Conservation (phyloP, 345 rosid genomes). For the Hibiscus trionum region DNA sequence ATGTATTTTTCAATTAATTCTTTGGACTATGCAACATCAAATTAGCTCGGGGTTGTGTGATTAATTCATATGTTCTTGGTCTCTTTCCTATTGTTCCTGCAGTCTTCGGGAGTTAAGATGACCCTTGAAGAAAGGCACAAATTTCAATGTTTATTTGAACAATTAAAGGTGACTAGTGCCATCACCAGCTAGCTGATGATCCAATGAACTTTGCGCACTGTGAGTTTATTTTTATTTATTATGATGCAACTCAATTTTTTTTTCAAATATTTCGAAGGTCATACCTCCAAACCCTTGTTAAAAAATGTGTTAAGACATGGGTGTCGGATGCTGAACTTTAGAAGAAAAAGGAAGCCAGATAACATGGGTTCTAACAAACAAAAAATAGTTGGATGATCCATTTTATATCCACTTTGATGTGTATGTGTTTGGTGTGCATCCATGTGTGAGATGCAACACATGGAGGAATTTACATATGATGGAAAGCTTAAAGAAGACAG, state of each 20-base stretch:
- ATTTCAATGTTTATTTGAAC: constrained; percentile 36
- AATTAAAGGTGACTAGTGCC: constrained; percentile 25
- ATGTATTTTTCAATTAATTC: background rate
- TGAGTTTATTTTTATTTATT: background rate
- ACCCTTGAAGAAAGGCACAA: constrained; percentile 49
- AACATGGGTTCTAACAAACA: background rate
- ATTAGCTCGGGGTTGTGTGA: background rate
- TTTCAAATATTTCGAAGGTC: background rate
- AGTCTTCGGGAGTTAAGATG: constrained; percentile 41
- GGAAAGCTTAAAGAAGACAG: background rate
- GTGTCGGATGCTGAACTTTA: background rate
- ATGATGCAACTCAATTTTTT: background rate
- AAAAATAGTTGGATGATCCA: background rate
- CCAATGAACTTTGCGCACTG: background rate
- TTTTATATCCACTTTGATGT: background rate
- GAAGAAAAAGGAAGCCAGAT: background rate
- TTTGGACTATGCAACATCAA: background rate
- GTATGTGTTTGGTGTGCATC: background rate
- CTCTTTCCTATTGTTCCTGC: constrained; percentile 18
- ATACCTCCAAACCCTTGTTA: background rate
- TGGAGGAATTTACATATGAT: background rate
- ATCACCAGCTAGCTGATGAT: background rate
- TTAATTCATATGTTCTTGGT: constrained; percentile 1
- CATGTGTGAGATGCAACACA: background rate
- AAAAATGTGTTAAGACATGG: background rate